Base-by-base conservation (phyloP, 805 yeast species). In the Scheffersomyces amazonensis region DNA sequence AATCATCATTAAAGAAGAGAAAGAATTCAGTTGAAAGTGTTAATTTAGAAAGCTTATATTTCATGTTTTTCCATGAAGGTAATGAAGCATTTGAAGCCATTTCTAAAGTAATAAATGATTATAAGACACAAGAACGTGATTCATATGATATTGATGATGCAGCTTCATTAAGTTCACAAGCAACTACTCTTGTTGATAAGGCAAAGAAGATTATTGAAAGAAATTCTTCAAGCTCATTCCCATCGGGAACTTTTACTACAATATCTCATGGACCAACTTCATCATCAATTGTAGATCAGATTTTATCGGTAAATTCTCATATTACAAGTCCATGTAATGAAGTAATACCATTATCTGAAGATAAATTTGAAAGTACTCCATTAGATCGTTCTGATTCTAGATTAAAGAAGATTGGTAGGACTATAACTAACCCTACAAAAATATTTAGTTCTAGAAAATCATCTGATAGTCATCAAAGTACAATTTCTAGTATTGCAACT, bases 21-120 rank as follows among this genome's bases (percentile, higher is more conserved):
- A 39, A 37, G 25, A 42, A 41, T 16, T 25, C 35, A 10, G 32
- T 31, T 2, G 29, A 16, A 13, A 61, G 77, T 1, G 78, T 59
- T 53, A 80, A 80, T 0, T 52, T 80, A n/a, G 89, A 86, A 50
- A 87, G 81, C 35, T 78, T 81, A 44, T 78, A 78, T 44, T 75
- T 89, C 46, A 73, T 87, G 55, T 83, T 87, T 42, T 81, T 87
- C 54, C 64, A 70, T 16, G 58, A 62, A 8, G 82, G 81, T 1
- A 43, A 53, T 4, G 60, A 62, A 2, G 66, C 81, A 35, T 64
- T 65, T 34, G 53, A 64, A 2, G 64, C 64, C 0, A 56, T 80
- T 28, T 56, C 62, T 12, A 54, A 58, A 13, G 57, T 64, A 8
- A 25, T 50, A n/a, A 41, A 41, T 19, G 44, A 52, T 5, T 16